These are phyloP conservation scores for Isoetes engelmannii DNA, from an alignment of 83 land plant genomes.

Conservation along the genomic window DNA sequence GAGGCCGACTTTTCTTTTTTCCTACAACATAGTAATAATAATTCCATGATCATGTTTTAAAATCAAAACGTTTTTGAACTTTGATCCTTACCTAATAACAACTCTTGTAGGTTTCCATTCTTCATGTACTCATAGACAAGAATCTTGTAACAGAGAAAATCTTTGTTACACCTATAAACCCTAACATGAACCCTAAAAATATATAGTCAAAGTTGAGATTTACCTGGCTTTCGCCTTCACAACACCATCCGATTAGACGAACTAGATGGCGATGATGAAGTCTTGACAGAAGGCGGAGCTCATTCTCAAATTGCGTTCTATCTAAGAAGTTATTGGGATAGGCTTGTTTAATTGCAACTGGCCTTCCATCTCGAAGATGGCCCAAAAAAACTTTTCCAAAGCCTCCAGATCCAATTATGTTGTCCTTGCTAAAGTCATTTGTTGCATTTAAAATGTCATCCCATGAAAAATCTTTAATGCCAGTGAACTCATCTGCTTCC, in stretches of 20 bases:
- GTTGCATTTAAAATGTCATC: constrained; percentile 10
- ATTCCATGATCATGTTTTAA: too few relatives aligned
- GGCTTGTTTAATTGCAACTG: constrained; percentile 10
- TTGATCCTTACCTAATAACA: too few relatives aligned
- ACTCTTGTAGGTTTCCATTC: constrained; percentile 4
- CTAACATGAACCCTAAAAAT: too few relatives aligned
- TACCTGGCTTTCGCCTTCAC: too few relatives aligned
- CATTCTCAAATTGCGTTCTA: background rate
- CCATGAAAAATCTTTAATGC: background rate
- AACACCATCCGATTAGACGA: constrained; percentile 5
- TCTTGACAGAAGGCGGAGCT: constrained; percentile 4
- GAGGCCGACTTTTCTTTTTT: too few relatives aligned
- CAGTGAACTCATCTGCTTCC: background rate
- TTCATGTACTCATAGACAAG: constrained; percentile 18
- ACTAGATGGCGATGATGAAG: constrained; percentile 15
- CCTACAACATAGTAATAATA: too few relatives aligned
- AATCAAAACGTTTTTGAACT: too few relatives aligned
- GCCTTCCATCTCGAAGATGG: constrained; percentile 3
- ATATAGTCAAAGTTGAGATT: too few relatives aligned
- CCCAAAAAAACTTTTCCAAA: constrained; percentile 17
- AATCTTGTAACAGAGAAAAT: background rate
- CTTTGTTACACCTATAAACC: too few relatives aligned
- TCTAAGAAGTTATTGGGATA: background rate
- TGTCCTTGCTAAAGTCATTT: background rate
- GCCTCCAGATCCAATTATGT: constrained; percentile 7